A percentile compares a stretch with the other conserved stretches of the same genome.
These are phyloP conservation scores for Thuidium tamariscinum DNA, from an alignment of 225 moss, liverwort and hornwort species.

Conservation along the genomic window DNA sequence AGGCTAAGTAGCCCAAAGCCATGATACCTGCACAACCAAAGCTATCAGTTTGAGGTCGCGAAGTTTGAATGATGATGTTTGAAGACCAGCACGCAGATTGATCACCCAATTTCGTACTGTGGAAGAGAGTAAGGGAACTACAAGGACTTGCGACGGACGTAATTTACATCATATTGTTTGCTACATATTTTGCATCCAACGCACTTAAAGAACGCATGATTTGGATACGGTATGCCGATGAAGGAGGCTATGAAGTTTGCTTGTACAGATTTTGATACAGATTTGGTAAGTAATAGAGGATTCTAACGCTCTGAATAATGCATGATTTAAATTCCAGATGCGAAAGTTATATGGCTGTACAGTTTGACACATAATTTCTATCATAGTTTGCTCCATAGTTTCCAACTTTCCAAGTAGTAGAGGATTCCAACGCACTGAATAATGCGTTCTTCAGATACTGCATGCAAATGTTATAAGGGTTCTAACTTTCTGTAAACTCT, in stretches of 20 bases:
- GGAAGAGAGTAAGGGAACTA: not conserved
- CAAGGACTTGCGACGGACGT: not conserved
- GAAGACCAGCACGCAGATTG: not conserved
- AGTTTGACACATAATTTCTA: too few relatives aligned
- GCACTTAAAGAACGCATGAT: not conserved
- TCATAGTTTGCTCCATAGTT: too few relatives aligned
- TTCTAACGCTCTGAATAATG: not conserved
- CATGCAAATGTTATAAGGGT: not conserved
- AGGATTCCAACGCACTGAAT: not conserved
- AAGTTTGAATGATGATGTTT: not conserved
- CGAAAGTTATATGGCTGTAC: not conserved
- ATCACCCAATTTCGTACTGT: not conserved
- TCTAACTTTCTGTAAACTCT: too few relatives aligned
- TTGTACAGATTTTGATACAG: too few relatives aligned
- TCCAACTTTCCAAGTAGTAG: not conserved
- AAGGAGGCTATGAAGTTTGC: not conserved
- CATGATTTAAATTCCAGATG: not conserved
- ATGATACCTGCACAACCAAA: constrained; percentile 54
- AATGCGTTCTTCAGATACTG: not conserved
- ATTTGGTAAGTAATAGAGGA: not conserved
- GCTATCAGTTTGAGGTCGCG: not conserved
- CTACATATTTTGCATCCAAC: not conserved
- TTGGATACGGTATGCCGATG: too few relatives aligned
- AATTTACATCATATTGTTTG: too few relatives aligned
- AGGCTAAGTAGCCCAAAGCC: constrained; percentile 80